Conservation (phyloP, 495 filamentous ascomycete species). For the Tuber brumale region DNA sequence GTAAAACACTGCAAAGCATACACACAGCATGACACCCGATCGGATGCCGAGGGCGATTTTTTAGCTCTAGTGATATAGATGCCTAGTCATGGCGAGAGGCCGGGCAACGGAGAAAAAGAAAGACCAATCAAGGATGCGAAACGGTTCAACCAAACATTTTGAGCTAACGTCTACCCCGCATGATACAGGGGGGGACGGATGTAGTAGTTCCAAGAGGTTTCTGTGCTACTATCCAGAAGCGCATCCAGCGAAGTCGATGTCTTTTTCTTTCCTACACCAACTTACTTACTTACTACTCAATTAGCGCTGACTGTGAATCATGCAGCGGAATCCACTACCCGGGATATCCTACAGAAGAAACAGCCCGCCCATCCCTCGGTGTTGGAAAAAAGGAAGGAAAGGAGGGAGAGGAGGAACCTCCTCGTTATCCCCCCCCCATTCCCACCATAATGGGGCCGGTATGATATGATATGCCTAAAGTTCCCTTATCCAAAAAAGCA, state of each 20-base stretch:
- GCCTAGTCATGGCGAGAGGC: background rate
- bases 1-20: background rate
- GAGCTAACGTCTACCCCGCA: background rate
- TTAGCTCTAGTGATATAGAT: background rate
- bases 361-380: background rate
- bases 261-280: background rate
- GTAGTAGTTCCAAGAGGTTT: background rate
- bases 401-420: background rate
- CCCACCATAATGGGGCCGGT: background rate
- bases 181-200: background rate
- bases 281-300: background rate
- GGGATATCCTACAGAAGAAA: background rate
- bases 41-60: background rate
- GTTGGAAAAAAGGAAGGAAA: too few relatives aligned
- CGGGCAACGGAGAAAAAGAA: background rate
- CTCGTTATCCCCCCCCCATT: too few relatives aligned
- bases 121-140: background rate
- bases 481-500: background rate
- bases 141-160: background rate
- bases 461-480: background rate
- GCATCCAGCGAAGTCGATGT: background rate
- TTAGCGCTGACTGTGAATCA: background rate
- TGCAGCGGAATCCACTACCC: background rate
- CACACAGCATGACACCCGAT: background rate
- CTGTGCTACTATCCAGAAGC: background rate